phyloP scores from a whole-genome alignment of 345 rosid species.

The Camelina sativa region DNA sequence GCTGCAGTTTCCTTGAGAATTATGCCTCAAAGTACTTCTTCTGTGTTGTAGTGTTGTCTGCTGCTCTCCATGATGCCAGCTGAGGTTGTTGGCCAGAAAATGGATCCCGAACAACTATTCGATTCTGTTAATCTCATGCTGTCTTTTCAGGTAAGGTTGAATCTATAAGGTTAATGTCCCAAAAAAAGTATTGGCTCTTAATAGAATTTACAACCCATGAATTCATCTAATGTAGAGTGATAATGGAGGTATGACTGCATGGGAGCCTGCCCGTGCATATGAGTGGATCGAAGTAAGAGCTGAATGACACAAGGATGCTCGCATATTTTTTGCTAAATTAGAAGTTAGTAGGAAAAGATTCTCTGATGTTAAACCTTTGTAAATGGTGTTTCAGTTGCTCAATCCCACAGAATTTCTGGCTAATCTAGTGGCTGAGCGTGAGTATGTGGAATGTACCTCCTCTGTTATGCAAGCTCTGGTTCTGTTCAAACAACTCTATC shows the following conservation, averaged over 20 bases:
- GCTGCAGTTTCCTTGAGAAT: neutral
- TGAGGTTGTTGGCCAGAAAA: conserved; percentile 62
- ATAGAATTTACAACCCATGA: neutral
- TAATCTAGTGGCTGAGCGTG: conserved; percentile 50
- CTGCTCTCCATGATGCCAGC: conserved; percentile 69
- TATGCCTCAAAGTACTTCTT: conserved; percentile 10
- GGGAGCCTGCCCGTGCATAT: conserved; percentile 43
- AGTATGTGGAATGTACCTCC: conserved; percentile 60
- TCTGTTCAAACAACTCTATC: conserved; percentile 51
- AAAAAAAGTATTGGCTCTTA: neutral
- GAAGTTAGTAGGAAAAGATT: neutral
- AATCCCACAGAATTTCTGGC: conserved; percentile 56
- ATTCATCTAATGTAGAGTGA: conserved; percentile 33
- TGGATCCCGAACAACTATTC: conserved; percentile 49
- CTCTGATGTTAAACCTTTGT: neutral
- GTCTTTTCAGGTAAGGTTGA: conserved; percentile 57
- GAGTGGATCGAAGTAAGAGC: conserved; percentile 34
- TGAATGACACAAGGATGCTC: neutral
- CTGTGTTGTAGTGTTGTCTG: conserved; percentile 59
- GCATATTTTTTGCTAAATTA: neutral
- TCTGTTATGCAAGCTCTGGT: conserved; percentile 39
- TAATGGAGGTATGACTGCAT: conserved; percentile 42
- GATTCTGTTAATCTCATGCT: conserved; percentile 68
- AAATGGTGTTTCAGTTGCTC: conserved; percentile 45
- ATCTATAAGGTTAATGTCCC: neutral